Evolutionary conservation across 805 yeast species (phyloP), one percentile per base, ranked within the genome.

Genomic region (Wilhelminamyces savonicus): DNA sequence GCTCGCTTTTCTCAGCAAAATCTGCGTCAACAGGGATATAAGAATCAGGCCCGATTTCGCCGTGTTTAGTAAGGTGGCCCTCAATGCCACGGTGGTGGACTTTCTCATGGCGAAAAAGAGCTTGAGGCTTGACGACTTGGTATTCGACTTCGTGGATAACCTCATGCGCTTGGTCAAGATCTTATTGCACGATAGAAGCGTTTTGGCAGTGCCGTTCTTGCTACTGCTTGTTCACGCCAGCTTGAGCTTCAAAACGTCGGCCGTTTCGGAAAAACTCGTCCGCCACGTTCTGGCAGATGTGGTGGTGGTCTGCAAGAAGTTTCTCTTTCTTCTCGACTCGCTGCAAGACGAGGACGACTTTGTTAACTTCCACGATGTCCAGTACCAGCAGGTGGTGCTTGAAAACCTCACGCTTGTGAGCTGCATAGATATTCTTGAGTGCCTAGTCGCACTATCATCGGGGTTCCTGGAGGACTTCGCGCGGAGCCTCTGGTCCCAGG

Each of bases 181-280:
- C 5, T 52, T 68, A 21, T 40, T 57, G 10, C 31, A 40, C 3
- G 27, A 32, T 8, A 43, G 52, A 13, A 29, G 48, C 6, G 38
- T 64, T 2, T 37, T 69, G 1, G 50, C 78, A 0, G 58, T 78
- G 3, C 92, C 92, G 2, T 80, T 76, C 45, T 39, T 82, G 10
- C 45, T 80, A 2, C 63, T 82, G 1, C 41, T 82, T 23, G 55
- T 81, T 22, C 75, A 75, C 40, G 71, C 73, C 29, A 45, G 75
- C 1, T 50, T 80, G 5, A 63, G 53, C 13, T 83, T 76, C 51
- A 62, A 83, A 44, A 78, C 83, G 1, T 70, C 72, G 32, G 87
- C 90, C 1, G 62, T 78, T 1, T 59, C 57, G 13, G 52, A 44
- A 21, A 43, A 48, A 10, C 56, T 67, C 15, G 47, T 57, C 3